phyloP scores from a whole-genome alignment of 2,329 filamentous ascomycete genomes.

The Stemphylium lycopersici region DNA sequence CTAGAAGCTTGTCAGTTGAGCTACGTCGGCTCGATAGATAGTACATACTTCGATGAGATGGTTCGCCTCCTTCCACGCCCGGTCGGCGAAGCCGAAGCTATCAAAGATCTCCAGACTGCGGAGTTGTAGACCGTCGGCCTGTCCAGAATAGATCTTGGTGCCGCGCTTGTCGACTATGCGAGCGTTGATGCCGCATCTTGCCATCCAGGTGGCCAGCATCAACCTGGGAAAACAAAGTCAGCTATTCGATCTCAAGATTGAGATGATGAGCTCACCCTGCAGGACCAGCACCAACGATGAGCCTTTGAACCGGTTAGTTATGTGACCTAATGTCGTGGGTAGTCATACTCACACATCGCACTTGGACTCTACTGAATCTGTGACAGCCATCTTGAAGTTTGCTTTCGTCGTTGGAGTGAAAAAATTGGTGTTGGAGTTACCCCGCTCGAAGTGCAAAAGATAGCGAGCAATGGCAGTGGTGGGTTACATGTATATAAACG shows the following conservation, averaged over 20 bases:
- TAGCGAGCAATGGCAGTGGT: background rate
- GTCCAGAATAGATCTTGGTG: constrained; percentile 50
- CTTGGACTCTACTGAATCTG: constrained; percentile 34
- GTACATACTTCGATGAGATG: constrained; percentile 68
- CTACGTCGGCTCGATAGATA: background rate
- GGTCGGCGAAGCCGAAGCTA: constrained; percentile 70
- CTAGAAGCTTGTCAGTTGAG: constrained; percentile 21
- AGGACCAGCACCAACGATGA: constrained; percentile 50
- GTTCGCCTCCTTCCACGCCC: constrained; percentile 69
- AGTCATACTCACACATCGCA: constrained; percentile 43
- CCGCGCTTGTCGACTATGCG: constrained; percentile 52
- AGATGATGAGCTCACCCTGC: constrained; percentile 18
- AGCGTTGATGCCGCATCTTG: constrained; percentile 48
- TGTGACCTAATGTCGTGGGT: background rate
- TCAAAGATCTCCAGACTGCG: constrained; percentile 58
- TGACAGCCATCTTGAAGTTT: constrained; percentile 32
- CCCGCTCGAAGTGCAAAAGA: background rate
- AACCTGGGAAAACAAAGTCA: constrained; percentile 23
- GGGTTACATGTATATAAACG: constrained; percentile 7
- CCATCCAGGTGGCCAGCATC: constrained; percentile 52
- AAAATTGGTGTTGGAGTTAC: background rate
- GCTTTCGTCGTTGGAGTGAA: background rate
- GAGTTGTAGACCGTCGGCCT: constrained; percentile 52
- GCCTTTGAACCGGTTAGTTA: constrained; percentile 22
- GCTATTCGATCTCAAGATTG: background rate